Base-by-base conservation (phyloP, 768 basidiomycete species). In the Phylloporus arenicola region DNA sequence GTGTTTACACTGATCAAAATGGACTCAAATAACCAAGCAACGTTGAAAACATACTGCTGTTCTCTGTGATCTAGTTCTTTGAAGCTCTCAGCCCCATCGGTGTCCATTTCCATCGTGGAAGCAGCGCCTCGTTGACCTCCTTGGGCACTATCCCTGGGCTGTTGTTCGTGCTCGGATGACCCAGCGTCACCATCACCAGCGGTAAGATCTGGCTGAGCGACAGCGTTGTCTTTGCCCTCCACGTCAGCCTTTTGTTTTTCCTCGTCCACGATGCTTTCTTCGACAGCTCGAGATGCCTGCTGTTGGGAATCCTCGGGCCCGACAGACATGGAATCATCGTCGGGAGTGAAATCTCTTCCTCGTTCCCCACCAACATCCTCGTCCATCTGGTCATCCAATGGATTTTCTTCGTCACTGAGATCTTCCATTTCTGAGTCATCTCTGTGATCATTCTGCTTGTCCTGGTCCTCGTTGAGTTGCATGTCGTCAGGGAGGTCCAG, bases 401-500 rank as follows among this genome's bases (percentile, higher is more conserved):
- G 31, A 54, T 45, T 49, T 24, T 62, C 68, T 8, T 66, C 64
- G 31, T 65, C 66, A 6, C 70, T 65, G 57, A 70, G 65, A 25
- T 74, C 70, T 41, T 74, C 76, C 58, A 72, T 65, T 7, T 44
- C 58, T 5, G 53, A 44, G 17, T 60, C 62, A 43, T 69, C 63
- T n/a, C 12, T 55, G 2, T 57, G 53, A 19, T 62, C 63, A 9
- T 68, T 64, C 19, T 48, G 54, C 27, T 68, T 63, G 41, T 68
- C 67, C 25, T 52, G 57, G 17, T 57, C 57, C 44, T 71, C 67
- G 19, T 73, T 75, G 22, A 94, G 65, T 47, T 91, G 73, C 69
- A 95, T 74, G 54, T 92, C 83, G 30, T 97, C 94, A 0, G 95
- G 95, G 10, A 98, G 76, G 60, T 98, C 88, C 39, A 98, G 77